Conservation (phyloP, 2,329 filamentous ascomycete species). For the Malbranchea cinnamomea region DNA sequence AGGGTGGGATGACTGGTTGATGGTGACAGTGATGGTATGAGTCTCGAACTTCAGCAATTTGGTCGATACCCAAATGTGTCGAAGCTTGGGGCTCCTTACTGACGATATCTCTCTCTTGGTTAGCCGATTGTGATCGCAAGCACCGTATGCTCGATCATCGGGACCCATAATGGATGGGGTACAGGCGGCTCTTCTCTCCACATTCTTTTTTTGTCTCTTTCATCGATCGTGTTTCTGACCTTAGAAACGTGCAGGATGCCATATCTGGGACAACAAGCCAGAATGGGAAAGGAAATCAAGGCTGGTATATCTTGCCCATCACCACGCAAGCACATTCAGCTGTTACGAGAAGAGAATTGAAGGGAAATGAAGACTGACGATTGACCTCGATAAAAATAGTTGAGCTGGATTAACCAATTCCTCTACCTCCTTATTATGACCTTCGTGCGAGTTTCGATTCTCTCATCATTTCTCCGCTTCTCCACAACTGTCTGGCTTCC, state of each 20-base stretch:
- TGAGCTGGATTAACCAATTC: slow-evolving; percentile 10
- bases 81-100: too few species aligned
- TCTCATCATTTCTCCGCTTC: slow-evolving; percentile 10
- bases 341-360: neutral
- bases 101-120: neutral
- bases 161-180: slow-evolving; percentile 12
- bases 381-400: slow-evolving; percentile 5
- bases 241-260: slow-evolving; percentile 5
- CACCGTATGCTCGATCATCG: slow-evolving; percentile 9
- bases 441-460: slow-evolving; percentile 10
- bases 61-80: neutral
- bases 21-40: slow-evolving; percentile 10
- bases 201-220: neutral
- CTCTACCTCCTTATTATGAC: slow-evolving; percentile 9
- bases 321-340: neutral
- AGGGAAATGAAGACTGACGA: neutral
- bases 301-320: slow-evolving; percentile 5
- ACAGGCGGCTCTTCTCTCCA: neutral
- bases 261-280: slow-evolving; percentile 11
- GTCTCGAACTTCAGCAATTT: neutral
- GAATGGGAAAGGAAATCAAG: slow-evolving; percentile 6
- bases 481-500: slow-evolving; percentile 4
- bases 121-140: slow-evolving; percentile 8
- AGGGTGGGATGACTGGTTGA: slow-evolving; percentile 13
- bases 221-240: neutral